Evolutionary conservation across 2,329 filamentous ascomycete species (phyloP).

Genomic region (Ophiocordyceps sinensis): DNA sequence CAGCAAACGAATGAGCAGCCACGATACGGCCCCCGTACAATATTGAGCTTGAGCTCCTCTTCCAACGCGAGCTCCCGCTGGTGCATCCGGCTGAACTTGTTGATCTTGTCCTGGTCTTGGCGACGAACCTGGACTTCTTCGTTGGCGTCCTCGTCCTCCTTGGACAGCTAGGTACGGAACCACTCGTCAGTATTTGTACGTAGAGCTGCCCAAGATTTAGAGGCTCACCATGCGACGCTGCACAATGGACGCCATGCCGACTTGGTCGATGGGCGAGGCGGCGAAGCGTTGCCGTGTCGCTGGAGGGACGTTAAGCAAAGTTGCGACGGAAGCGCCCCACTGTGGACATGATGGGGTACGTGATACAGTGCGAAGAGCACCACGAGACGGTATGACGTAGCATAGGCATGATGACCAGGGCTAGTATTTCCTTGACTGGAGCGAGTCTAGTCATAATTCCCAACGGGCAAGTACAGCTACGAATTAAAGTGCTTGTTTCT

Average conservation of each 20-base stretch:
- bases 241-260: slow-evolving; percentile 30
- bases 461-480: too few relatives aligned
- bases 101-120: slow-evolving; percentile 98
- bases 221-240: slow-evolving; percentile 44
- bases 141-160: slow-evolving; percentile 73
- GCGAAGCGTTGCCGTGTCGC: too few relatives aligned
- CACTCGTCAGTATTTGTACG: slow-evolving; percentile 2
- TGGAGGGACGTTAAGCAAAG: too few relatives aligned
- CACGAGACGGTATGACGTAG: background rate
- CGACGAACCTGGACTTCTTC: slow-evolving; percentile 89
- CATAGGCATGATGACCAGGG: too few relatives aligned
- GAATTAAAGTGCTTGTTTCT: too few relatives aligned
- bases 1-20: background rate
- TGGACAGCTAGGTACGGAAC: slow-evolving; percentile 55
- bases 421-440: too few relatives aligned
- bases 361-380: background rate
- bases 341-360: background rate
- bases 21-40: slow-evolving; percentile 32
- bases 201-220: background rate
- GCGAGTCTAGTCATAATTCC: too few relatives aligned
- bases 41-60: slow-evolving; percentile 67
- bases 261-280: background rate
- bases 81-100: slow-evolving; percentile 88
- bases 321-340: background rate
- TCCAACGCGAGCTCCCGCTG: slow-evolving; percentile 68